Evolutionary conservation across 2,329 filamentous ascomycete species (phyloP).

Genomic region (Emergomyces pasteurianus): DNA sequence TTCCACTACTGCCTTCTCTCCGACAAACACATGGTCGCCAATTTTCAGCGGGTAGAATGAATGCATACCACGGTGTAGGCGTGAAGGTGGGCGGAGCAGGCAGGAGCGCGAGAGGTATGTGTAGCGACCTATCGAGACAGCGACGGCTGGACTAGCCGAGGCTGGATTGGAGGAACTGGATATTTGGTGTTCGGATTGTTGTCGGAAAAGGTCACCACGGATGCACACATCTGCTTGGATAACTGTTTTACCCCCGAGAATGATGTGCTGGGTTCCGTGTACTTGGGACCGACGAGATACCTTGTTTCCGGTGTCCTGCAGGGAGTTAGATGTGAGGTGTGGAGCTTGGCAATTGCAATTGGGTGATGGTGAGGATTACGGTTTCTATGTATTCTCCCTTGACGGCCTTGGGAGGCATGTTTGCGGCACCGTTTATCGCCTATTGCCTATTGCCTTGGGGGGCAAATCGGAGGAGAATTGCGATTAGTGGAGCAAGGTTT

Average conservation of each 20-base stretch:
- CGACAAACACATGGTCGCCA: constrained; percentile 88
- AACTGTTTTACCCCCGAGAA: constrained; percentile 88
- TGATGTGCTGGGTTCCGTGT: constrained; percentile 94
- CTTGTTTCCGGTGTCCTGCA: constrained; percentile 92
- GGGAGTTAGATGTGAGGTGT: neutral
- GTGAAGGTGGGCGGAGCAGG: constrained; percentile 69
- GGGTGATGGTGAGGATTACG: constrained; percentile 39
- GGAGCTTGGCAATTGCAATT: neutral
- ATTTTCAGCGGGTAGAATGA: constrained; percentile 74
- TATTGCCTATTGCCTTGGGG: neutral
- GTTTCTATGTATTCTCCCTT: constrained; percentile 98
- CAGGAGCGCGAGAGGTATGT: constrained; percentile 73
- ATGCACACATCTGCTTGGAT: constrained; percentile 94
- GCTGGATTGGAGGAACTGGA: constrained; percentile 15
- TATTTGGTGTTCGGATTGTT: constrained; percentile 34
- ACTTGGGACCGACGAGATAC: constrained; percentile 86
- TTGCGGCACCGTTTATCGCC: neutral
- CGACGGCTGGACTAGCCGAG: constrained; percentile 24
- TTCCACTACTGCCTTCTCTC: constrained; percentile 61
- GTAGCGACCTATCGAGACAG: constrained; percentile 82
- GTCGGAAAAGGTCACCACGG: constrained; percentile 67
- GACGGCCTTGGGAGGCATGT: constrained; percentile 63
- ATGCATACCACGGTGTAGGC: constrained; percentile 59
- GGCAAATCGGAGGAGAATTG: neutral
- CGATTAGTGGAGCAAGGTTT: neutral